Percentiles rank a stretch among this genome's conserved stretches.
These are phyloP conservation scores for Letharia columbiana DNA, from an alignment of 495 filamentous ascomycete species.

Conservation along the genomic window DNA sequence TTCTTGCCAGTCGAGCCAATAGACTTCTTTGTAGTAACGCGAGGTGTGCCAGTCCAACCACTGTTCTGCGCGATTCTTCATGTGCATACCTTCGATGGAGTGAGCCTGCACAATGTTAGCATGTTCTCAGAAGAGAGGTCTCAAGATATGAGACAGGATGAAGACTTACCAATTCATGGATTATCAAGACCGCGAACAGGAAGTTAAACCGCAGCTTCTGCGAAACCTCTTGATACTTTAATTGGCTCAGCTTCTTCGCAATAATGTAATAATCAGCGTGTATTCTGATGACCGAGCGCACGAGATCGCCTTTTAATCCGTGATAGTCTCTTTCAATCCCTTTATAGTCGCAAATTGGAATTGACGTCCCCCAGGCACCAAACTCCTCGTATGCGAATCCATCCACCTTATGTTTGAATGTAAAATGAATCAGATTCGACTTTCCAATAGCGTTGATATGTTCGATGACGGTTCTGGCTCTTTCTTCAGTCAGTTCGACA, in stretches of 20 bases:
- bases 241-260: slow-evolving; percentile 23
- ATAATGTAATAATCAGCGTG: slow-evolving; percentile 23
- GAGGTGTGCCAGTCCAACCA: slow-evolving; percentile 20
- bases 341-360: slow-evolving; percentile 23
- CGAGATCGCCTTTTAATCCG: slow-evolving; percentile 12
- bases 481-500: slow-evolving; percentile 20
- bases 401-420: slow-evolving; percentile 17
- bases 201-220: slow-evolving; percentile 27
- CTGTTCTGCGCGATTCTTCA: slow-evolving; percentile 19
- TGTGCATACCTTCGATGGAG: slow-evolving; percentile 22
- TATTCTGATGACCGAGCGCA: slow-evolving; percentile 21
- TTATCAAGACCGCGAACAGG: slow-evolving; percentile 21
- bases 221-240: slow-evolving; percentile 24
- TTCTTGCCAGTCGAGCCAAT: slow-evolving; percentile 20
- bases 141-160: not conserved
- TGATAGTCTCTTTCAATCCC: slow-evolving; percentile 10
- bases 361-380: slow-evolving; percentile 15
- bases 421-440: slow-evolving; percentile 21
- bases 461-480: slow-evolving; percentile 16
- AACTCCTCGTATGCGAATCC: not conserved
- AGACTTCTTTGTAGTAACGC: slow-evolving; percentile 20
- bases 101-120: slow-evolving; percentile 16
- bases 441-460: slow-evolving; percentile 20
- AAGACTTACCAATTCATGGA: slow-evolving; percentile 21
- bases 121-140: not conserved